These are phyloP conservation scores for Talaromyces verruculosus DNA, from an alignment of 2,329 filamentous ascomycete species.

Conservation along the genomic window DNA sequence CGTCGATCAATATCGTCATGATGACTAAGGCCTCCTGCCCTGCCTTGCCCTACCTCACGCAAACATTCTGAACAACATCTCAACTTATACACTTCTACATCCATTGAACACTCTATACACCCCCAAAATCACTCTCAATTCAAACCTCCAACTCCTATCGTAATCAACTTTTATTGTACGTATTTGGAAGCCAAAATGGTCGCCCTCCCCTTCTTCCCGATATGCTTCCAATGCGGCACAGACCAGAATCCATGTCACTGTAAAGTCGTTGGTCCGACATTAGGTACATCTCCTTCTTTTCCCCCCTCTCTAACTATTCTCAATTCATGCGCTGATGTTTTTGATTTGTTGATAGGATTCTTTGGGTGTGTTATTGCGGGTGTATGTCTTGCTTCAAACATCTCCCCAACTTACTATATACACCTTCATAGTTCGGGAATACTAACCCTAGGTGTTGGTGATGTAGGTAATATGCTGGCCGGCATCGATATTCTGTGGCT, in stretches of 20 bases:
- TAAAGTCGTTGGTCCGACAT: conserved; percentile 57
- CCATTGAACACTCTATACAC: background rate
- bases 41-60: background rate
- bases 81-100: background rate
- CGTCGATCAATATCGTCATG: conserved; percentile 19
- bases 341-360: conserved; percentile 1
- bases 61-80: background rate
- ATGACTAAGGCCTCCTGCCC: conserved; percentile 16
- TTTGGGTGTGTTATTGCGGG: conserved; percentile 18
- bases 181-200: conserved; percentile 34
- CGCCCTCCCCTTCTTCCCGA: conserved; percentile 50
- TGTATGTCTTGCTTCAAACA: conserved; percentile 1
- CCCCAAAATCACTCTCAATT: no score
- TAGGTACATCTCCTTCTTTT: conserved; percentile 46
- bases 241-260: conserved; percentile 59
- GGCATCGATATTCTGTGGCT: conserved; percentile 57
- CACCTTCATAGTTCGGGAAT: background rate
- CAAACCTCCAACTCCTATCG: background rate
- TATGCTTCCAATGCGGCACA: conserved; percentile 58
- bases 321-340: no score
- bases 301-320: no score
- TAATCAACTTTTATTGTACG: background rate
- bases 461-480: conserved; percentile 46
- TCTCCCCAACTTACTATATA: background rate
- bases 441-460: background rate